Evolutionary conservation across 2,329 filamentous ascomycete genomes (phyloP), one percentile per base, ranked within the genome.

Genomic region (Cytospora piceicola): DNA sequence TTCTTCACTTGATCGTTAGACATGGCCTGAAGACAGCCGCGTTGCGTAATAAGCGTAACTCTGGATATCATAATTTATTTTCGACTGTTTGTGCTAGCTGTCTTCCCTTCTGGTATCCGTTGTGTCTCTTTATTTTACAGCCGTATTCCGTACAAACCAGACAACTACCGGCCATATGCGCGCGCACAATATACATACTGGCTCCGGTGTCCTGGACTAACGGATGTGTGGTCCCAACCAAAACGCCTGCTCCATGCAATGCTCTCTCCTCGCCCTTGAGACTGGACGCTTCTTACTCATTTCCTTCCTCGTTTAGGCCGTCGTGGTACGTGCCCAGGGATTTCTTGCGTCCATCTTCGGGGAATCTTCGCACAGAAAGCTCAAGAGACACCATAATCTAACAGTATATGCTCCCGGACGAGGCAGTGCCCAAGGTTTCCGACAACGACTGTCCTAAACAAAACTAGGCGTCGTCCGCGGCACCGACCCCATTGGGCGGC

Each of bases 231-330:
- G 27, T 36, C 29, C 29, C 36, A 42, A 57, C 24, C 53, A 22
- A 42, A 67, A 67, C 65, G 65, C 65, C 65, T 53, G 63, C 58
- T 52, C 58, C 58, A 61, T 65, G 62, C 62, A 65, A 39, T 27
- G 46, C 51, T 61, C 39, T 34, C 46, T 30, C 12, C 30, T 20
- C 32, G 30, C 17, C 32, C 20, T 34, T 24, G 14, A 9, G 17
- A 17, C 12, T 42, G 24, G 15, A 20, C 11, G 8, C 7, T n/a
- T 9, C 6, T 34, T 9, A 34, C 32, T 34, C 32, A 34, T 34
- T 34, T 14, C 32, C 32, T 34, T 34, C 12, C 32, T 34, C 11
- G 32, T 14, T 34, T 34, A 8, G 4, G 11, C 32, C 32, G 32
- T 8, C 32, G 12, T 34, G 3, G 27, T 29, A 29, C 27, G 3